Base-by-base conservation (phyloP, 2,329 filamentous ascomycete species). In the Pseudogymnoascus sp. region DNA sequence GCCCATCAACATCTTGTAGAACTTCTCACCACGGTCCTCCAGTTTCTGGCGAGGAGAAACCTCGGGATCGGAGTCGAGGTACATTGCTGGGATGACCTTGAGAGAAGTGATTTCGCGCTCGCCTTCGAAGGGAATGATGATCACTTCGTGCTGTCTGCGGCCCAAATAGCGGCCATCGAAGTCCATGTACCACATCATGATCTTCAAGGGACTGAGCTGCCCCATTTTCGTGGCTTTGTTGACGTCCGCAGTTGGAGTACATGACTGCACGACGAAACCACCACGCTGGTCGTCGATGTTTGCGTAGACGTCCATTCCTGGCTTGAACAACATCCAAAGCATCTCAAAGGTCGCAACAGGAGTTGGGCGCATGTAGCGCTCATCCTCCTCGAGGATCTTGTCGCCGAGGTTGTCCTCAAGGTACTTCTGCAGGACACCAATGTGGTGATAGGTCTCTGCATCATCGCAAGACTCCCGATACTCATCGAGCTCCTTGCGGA, bases 161-260 rank as follows among this genome's bases (percentile, higher is more conserved):
- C 68, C 67, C 43, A 71, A 69, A 8, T 67, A 63, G 8, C 64
- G 63, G 7, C 70, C 71, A 61, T 73, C 65, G n/a, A 69, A 72
- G 65, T 73, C 72, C 36, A 73, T 67, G 60, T 69, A 69, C 67
- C 72, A 73, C 63, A 70, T 67, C 25, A 65, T 21, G 16, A 69
- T 64, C 56, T 66, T 66, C 56, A 72, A 66, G 21, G 66, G 59
- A 18, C 65, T 63, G 37, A 66, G 62, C 31, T 68, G 65, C 9
- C 65, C 65, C 37, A 53, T 63, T 40, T 62, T 66, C 6, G 18
- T 16, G 16, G 60, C 61, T 8, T 65, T 63, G 3, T 25, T 63
- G 7, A 59, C 25, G 14, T 62, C 49, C 18, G 49, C 28, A 12
- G 49, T 34, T 21, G 43, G 37, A 1, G 21, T 60, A n/a, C 34